These are phyloP conservation scores for Melocanna baccifera DNA, from an alignment of 176 grass and related monocot species.

Conservation along the genomic window DNA sequence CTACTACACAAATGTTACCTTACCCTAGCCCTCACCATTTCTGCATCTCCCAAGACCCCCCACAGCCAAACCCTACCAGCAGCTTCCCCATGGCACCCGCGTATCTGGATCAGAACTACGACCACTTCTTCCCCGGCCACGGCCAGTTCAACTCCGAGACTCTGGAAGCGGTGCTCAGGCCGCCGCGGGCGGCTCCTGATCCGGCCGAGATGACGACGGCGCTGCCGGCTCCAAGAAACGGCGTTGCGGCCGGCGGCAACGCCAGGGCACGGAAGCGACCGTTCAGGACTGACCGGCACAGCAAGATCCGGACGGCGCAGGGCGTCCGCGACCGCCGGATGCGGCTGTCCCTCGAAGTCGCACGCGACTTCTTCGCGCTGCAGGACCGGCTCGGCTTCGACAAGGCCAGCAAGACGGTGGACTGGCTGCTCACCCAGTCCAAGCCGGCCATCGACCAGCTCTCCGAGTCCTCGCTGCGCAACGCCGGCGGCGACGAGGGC, in stretches of 20 bases:
- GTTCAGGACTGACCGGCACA: conserved; percentile 71
- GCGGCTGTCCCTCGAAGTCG: conserved; percentile 80
- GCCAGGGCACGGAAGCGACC: conserved; percentile 47
- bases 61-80: conserved; percentile 34
- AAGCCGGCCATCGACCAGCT: conserved; percentile 72
- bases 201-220: not conserved
- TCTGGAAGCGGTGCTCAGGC: conserved; percentile 52
- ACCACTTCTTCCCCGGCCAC: conserved; percentile 41
- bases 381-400: conserved; percentile 93
- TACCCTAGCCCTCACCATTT: conserved; percentile 53
- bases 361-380: conserved; percentile 74
- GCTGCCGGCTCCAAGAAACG: not conserved
- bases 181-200: conserved; percentile 15
- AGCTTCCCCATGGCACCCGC: conserved; percentile 8
- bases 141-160: conserved; percentile 48
- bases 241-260: not conserved
- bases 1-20: conserved; percentile 44
- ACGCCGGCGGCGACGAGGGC: not conserved
- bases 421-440: conserved; percentile 86
- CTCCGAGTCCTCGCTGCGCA: not conserved
- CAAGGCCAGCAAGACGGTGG: conserved; percentile 89
- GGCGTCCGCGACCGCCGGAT: conserved; percentile 83
- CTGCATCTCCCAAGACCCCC: conserved; percentile 37
- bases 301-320: conserved; percentile 89
- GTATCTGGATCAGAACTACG: conserved; percentile 39